Conservation (phyloP, 768 basidiomycete species). For the Tulasnella sp. region DNA sequence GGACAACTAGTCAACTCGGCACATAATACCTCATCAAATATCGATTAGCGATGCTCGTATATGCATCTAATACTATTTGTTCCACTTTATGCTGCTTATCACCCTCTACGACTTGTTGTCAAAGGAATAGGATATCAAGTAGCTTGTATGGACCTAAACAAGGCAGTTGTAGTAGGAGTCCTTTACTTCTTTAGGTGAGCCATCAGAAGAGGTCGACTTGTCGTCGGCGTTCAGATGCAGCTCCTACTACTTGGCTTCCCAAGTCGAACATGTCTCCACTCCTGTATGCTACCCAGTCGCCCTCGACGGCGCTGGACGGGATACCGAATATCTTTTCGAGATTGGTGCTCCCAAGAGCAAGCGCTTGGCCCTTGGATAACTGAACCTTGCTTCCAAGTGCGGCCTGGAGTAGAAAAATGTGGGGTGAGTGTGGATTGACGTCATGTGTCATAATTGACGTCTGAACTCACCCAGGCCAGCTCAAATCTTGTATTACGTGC, state of each 20-base stretch:
- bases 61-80: too few species aligned
- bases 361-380: conserved; percentile 36
- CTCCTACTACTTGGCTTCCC: conserved; percentile 10
- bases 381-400: conserved; percentile 31
- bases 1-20: too few species aligned
- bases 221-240: conserved; percentile 11
- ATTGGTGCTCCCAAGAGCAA: conserved; percentile 44
- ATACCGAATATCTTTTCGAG: conserved; percentile 43
- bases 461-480: conserved; percentile 58
- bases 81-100: too few species aligned
- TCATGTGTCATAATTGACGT: not conserved
- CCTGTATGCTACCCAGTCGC: conserved; percentile 46
- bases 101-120: too few species aligned
- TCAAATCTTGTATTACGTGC: conserved; percentile 73
- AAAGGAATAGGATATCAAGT: too few species aligned
- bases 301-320: conserved; percentile 19
- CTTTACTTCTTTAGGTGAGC: too few species aligned
- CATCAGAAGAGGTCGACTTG: not conserved
- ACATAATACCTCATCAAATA: too few species aligned
- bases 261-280: conserved; percentile 40
- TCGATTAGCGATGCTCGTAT: too few species aligned
- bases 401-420: conserved; percentile 25
- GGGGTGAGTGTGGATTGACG: conserved; percentile 21
- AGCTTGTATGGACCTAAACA: too few species aligned
- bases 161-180: too few species aligned